These are phyloP conservation scores for Cercospora sesami DNA, from an alignment of 2,329 filamentous ascomycete genomes.

Conservation along the genomic window DNA sequence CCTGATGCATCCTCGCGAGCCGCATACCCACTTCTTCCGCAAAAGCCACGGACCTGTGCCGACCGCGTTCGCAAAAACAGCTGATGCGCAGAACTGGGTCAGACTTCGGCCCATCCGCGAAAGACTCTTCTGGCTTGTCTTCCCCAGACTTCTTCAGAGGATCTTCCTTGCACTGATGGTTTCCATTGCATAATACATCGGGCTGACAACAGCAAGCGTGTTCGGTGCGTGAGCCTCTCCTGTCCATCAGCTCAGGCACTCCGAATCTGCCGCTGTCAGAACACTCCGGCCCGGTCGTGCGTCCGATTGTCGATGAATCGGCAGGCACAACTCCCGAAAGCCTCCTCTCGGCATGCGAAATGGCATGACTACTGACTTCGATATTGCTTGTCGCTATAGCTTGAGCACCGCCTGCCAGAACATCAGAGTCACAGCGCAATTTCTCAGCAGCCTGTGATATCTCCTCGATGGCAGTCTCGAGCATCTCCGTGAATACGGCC, in stretches of 20 bases:
- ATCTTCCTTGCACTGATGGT: constrained; percentile 14
- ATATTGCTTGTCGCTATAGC: constrained; percentile 9
- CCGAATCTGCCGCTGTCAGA: constrained; percentile 16
- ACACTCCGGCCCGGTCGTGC: constrained; percentile 8
- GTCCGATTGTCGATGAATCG: background rate
- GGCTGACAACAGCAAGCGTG: constrained; percentile 2
- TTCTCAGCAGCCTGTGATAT: background rate
- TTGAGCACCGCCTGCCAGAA: background rate
- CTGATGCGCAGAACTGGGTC: constrained; percentile 23
- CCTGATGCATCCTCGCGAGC: constrained; percentile 6
- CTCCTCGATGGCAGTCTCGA: background rate
- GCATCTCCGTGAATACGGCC: constrained; percentile 9
- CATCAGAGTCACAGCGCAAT: background rate
- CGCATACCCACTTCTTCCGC: constrained; percentile 28
- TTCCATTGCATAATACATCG: background rate
- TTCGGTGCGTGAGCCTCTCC: constrained; percentile 2
- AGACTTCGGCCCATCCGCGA: background rate
- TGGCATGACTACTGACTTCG: background rate
- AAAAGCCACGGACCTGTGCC: constrained; percentile 34
- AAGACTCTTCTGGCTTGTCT: background rate
- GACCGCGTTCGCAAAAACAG: constrained; percentile 33
- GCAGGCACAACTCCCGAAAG: constrained; percentile 3
- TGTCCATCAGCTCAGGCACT: background rate
- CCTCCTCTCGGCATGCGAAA: background rate
- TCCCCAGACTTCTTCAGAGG: constrained; percentile 8